Percentiles rank a stretch among this genome's conserved stretches.
Evolutionary conservation across 2,329 filamentous ascomycete genomes (phyloP).

Genomic region (Lasiodiplodia citricola): DNA sequence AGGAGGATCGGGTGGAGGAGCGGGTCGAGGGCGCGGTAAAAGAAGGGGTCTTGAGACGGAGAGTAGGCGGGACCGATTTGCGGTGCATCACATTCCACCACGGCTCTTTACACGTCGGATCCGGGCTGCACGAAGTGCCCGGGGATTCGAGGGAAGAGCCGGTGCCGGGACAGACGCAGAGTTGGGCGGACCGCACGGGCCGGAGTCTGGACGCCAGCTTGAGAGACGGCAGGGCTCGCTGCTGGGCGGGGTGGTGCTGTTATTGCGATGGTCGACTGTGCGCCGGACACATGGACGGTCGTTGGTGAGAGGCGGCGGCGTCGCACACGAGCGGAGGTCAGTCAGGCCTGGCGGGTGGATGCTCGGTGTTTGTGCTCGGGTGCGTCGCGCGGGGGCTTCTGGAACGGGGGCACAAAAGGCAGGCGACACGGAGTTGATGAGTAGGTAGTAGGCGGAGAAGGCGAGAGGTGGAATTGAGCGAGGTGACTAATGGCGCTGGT

Average conservation of each 20-base stretch:
- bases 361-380: constrained; percentile 11
- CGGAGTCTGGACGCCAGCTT: constrained; percentile 46
- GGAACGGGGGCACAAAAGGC: constrained; percentile 38
- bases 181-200: constrained; percentile 31
- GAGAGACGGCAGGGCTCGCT: constrained; percentile 28
- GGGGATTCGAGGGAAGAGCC: constrained; percentile 27
- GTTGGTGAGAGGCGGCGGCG: background rate
- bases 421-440: constrained; percentile 9
- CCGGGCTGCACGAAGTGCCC: constrained; percentile 34
- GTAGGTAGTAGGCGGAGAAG: constrained; percentile 5
- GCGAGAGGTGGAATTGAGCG: constrained; percentile 6
- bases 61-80: constrained; percentile 35
- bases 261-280: constrained; percentile 2
- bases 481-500: constrained; percentile 15
- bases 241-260: background rate
- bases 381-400: constrained; percentile 33
- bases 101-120: constrained; percentile 44
- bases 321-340: constrained; percentile 10
- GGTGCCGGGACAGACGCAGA: constrained; percentile 39
- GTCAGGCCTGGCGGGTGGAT: background rate
- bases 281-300: background rate
- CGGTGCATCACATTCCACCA: constrained; percentile 45
- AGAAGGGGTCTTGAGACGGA: constrained; percentile 40
- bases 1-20: constrained; percentile 35
- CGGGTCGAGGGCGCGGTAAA: constrained; percentile 41